phyloP scores from a whole-genome alignment of 305 asterid genomes.

The Fraxinus sp. region DNA sequence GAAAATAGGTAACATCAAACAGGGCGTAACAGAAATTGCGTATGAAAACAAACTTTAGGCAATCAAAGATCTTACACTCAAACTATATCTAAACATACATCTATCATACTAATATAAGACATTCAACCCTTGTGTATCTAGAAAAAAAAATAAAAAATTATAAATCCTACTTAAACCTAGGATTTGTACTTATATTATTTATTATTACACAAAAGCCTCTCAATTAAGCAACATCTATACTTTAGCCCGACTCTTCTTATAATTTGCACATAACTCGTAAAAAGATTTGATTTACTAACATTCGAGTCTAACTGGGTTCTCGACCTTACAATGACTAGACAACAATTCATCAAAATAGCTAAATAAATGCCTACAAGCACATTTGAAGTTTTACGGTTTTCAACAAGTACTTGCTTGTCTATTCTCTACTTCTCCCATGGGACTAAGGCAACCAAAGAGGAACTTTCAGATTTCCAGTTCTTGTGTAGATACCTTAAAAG shows the following conservation, averaged over 20 bases:
- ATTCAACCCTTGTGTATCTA: background rate
- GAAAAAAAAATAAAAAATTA: background rate
- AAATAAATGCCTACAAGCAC: background rate
- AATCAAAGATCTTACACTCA: slow-evolving; percentile 11
- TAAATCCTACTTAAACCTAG: background rate
- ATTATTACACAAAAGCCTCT: background rate
- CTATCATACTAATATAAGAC: background rate
- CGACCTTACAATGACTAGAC: background rate
- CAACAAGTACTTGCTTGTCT: background rate
- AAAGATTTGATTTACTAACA: background rate
- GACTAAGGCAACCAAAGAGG: background rate
- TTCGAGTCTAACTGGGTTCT: background rate
- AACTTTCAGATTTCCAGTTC: background rate
- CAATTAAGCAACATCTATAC: background rate
- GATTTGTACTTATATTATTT: background rate
- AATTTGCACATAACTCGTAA: background rate
- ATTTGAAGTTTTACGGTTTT: background rate
- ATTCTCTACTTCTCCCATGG: background rate
- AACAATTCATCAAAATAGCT: background rate
- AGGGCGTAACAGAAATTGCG: background rate
- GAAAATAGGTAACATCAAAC: too few species aligned
- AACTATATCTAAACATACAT: background rate
- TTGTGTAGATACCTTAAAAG: background rate
- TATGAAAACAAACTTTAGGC: background rate
- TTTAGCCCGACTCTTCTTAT: background rate